Conservation (phyloP, 2,329 filamentous ascomycete species). For the Beauveria medogensis region DNA sequence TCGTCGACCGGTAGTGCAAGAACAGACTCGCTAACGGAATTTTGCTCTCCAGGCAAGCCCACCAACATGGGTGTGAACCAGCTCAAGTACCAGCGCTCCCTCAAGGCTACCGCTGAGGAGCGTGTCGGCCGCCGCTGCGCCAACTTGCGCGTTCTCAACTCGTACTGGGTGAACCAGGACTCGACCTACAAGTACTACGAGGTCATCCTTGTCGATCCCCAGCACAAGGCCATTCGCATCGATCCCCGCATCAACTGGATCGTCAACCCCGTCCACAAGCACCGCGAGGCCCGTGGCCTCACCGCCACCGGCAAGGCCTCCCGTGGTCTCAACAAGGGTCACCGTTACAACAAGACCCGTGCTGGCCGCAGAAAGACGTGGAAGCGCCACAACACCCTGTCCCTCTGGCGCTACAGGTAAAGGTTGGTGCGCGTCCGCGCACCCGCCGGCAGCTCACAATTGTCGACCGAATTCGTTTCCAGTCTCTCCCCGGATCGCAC, state of each 20-base stretch:
- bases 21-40: conserved; percentile 3
- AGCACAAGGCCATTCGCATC: conserved; percentile 99
- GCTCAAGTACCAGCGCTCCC: conserved; percentile 99
- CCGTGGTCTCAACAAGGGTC: conserved; percentile 98
- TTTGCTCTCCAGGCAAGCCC: conserved; percentile 71
- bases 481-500: background rate
- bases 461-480: conserved; percentile 10
- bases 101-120: conserved; percentile 97
- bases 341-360: conserved; percentile 97
- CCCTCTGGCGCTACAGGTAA: conserved; percentile 97
- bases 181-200: conserved; percentile 99
- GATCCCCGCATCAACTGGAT: conserved; percentile 99
- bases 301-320: conserved; percentile 99
- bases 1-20: background rate
- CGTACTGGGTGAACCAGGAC: conserved; percentile 99
- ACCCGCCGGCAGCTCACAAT: background rate
- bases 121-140: conserved; percentile 98
- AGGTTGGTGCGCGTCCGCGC: conserved; percentile 13
- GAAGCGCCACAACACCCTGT: conserved; percentile 99
- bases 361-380: conserved; percentile 99
- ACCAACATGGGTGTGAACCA: conserved; percentile 99
- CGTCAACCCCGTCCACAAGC: conserved; percentile 99
- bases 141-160: conserved; percentile 99
- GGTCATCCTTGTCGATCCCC: conserved; percentile 98
- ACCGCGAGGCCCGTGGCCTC: conserved; percentile 95